These are phyloP conservation scores for Pouteria glomerata DNA, from an alignment of 148 eudicot genomes.

Conservation along the genomic window DNA sequence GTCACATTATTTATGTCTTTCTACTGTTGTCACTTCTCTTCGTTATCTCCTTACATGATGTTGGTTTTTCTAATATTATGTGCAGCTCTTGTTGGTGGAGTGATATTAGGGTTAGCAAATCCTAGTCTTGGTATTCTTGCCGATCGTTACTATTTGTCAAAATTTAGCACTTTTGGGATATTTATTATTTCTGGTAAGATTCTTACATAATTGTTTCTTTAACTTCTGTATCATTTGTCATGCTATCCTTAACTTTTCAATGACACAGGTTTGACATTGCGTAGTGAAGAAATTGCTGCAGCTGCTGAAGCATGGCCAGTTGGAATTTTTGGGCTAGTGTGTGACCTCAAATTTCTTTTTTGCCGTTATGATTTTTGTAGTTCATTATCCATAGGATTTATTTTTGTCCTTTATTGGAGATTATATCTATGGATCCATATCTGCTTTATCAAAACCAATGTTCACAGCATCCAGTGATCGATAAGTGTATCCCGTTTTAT, in stretches of 20 bases:
- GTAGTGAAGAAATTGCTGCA: slow-evolving; percentile 80
- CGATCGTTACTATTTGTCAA: slow-evolving; percentile 53
- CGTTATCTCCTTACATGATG: neutral
- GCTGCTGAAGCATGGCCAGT: slow-evolving; percentile 93
- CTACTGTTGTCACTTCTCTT: neutral
- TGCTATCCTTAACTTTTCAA: slow-evolving; percentile 10
- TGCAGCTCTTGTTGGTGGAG: slow-evolving; percentile 85
- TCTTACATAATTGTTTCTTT: neutral
- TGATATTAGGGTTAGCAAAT: slow-evolving; percentile 67
- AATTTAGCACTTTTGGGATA: slow-evolving; percentile 80
- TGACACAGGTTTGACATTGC: slow-evolving; percentile 76
- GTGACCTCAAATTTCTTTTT: slow-evolving; percentile 26
- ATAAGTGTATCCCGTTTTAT: neutral
- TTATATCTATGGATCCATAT: neutral
- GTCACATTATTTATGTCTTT: neutral
- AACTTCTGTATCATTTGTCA: slow-evolving; percentile 5
- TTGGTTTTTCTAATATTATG: slow-evolving; percentile 11
- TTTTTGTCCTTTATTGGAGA: neutral
- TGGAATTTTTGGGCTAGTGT: slow-evolving; percentile 88
- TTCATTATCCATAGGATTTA: slow-evolving; percentile 6
- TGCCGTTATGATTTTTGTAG: slow-evolving; percentile 13
- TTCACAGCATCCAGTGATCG: neutral
- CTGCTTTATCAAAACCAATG: slow-evolving; percentile 4
- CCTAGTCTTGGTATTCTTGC: slow-evolving; percentile 84
- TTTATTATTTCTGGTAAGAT: slow-evolving; percentile 78